phyloP scores from a whole-genome alignment of 768 basidiomycete species.

The Leccinum olivaceopallidum region DNA sequence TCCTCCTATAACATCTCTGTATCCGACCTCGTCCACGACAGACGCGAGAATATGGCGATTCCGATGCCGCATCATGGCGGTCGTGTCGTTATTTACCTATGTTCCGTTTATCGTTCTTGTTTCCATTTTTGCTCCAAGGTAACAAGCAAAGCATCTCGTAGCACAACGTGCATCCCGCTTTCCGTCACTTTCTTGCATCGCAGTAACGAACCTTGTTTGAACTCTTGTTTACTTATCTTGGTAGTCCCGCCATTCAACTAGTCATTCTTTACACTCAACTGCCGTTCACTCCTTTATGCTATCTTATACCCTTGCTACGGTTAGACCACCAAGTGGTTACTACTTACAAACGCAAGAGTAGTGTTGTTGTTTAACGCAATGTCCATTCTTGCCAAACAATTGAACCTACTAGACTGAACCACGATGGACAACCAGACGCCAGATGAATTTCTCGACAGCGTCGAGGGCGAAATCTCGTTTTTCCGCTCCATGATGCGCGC shows the following conservation, averaged over 20 bases:
- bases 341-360: constrained; percentile 24
- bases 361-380: constrained; percentile 24
- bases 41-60: constrained; percentile 75
- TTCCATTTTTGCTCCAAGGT: constrained; percentile 56
- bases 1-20: background rate
- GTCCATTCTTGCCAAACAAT: constrained; percentile 20
- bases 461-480: constrained; percentile 84
- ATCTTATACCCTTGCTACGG: constrained; percentile 28
- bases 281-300: constrained; percentile 27
- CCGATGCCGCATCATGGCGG: constrained; percentile 74
- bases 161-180: constrained; percentile 10
- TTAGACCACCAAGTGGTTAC: constrained; percentile 9
- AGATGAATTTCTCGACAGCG: constrained; percentile 58
- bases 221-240: constrained; percentile 18
- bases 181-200: constrained; percentile 26
- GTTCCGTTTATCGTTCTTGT: constrained; percentile 76
- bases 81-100: constrained; percentile 69
- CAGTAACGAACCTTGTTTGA: constrained; percentile 14
- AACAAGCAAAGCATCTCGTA: constrained; percentile 18
- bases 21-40: constrained; percentile 29
- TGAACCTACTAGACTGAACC: constrained; percentile 12
- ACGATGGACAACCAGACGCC: constrained; percentile 33
- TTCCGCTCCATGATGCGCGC: constrained; percentile 81
- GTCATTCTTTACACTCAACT: constrained; percentile 22
- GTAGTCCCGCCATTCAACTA: constrained; percentile 10